Base-by-base conservation (phyloP, 257 asterid genomes). In the Voacanga thouarsii region DNA sequence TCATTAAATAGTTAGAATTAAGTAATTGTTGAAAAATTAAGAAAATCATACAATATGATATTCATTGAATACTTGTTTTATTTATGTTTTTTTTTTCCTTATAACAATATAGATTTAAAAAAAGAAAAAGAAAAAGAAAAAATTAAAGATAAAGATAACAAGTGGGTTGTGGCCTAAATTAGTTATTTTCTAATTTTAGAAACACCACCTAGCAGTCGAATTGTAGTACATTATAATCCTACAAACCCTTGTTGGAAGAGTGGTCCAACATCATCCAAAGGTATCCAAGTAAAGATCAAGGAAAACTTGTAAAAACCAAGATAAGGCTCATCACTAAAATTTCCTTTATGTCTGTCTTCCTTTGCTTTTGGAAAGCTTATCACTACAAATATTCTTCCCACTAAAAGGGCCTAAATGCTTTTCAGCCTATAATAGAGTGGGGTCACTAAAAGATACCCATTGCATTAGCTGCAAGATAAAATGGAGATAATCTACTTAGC, bases 341-440 rank as follows among this genome's bases (percentile, higher is more conserved):
- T 68, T 39, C 28, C 73, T 63, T 23, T 18, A 41, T 68, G 4
- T 19, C 8, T 41, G 19, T 64, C 18, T 16, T 44, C 47, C 47
- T 53, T 41, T 12, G 24, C 30, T 41, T 24, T 68, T 68, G 73
- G 28, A 41, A 68, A 21, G 73, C 16, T 68, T 68, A 23, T 43
- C 33, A 21, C 61, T 12, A 44, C 19, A 59, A 14, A 75, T 43
- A 41, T 78, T 45, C 39, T 78, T 69, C 63, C 76, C 72, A 57
- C 59, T 43, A 69, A 78, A 41, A 69, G 47, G 74, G 2, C 43
- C 80, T 53, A 65, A 66, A 51, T 39, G 59, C 65, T 76, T 66
- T 51, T 15, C 14, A 33, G 74, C 30, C 80, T 65, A 64, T 76
- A 12, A 65, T 55, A 21, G 11, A 18, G 33, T 61, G 71, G 70